These are phyloP conservation scores for Fusarium siculi DNA, from an alignment of 2,329 filamentous ascomycete genomes.

Conservation along the genomic window DNA sequence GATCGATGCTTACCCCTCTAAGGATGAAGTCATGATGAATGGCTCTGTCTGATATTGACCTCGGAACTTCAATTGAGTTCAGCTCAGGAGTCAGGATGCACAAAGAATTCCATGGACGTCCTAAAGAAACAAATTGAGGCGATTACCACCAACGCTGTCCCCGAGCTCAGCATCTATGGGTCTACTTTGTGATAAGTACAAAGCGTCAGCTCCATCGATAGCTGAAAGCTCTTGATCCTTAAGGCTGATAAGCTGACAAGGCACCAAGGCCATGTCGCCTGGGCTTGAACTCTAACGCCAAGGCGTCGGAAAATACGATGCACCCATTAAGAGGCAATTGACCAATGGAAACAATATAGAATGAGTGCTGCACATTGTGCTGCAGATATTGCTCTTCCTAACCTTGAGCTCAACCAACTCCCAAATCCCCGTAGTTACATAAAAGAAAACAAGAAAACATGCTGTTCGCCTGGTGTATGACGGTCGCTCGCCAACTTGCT, in stretches of 20 bases:
- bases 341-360: not conserved
- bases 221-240: not conserved
- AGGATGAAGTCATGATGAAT: slow-evolving; percentile 10
- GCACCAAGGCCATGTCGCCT: not conserved
- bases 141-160: not conserved
- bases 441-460: not conserved
- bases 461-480: rapidly evolving
- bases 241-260: not conserved
- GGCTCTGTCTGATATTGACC: not conserved
- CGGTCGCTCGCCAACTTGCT: not conserved
- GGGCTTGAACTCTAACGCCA: slow-evolving; percentile 5
- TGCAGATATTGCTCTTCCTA: not conserved
- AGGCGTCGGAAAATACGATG: slow-evolving; percentile 17
- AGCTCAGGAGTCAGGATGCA: not conserved
- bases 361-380: not conserved
- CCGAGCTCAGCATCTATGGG: not conserved
- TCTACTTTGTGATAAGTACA: not conserved
- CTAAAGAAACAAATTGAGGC: not conserved
- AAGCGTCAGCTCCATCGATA: not conserved
- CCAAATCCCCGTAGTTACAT: no score
- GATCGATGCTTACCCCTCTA: slow-evolving; percentile 2
- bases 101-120: not conserved
- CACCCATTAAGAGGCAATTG: not conserved
- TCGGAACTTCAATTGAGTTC: not conserved
- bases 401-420: not conserved